A percentile compares a stretch with the other conserved stretches of the same genome.
Evolutionary conservation across 1,284 basidiomycete genomes (phyloP).

Genomic region (Ganoderma lingzhi): DNA sequence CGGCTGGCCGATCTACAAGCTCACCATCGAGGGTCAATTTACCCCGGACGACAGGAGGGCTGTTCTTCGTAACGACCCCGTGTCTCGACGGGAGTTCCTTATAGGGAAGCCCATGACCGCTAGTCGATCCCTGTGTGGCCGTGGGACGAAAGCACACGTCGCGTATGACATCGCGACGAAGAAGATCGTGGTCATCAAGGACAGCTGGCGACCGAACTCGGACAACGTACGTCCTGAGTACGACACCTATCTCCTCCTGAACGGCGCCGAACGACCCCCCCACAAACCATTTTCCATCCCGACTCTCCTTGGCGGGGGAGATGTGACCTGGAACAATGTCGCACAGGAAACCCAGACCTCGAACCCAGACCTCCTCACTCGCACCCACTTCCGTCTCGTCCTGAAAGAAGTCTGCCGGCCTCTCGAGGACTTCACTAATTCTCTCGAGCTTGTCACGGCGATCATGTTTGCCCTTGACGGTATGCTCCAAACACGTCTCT

Average conservation of each 20-base stretch:
- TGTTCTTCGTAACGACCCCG: background rate
- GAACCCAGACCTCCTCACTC: no score
- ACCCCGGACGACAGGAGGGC: background rate
- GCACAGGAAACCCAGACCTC: no score
- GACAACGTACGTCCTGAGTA: background rate
- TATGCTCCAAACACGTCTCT: no score
- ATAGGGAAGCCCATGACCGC: background rate
- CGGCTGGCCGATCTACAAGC: background rate
- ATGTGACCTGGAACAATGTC: background rate
- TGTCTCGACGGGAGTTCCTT: background rate
- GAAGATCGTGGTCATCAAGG: slow-evolving; percentile 9
- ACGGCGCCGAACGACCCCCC: background rate
- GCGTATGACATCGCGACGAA: background rate
- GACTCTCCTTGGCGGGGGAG: background rate
- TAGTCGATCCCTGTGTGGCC: background rate
- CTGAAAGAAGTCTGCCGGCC: no score
- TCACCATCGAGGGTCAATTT: background rate
- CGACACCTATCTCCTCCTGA: background rate
- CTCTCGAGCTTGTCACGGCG: no score
- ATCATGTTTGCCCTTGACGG: no score
- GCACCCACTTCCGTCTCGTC: no score
- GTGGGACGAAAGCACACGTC: background rate
- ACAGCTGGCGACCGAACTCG: slow-evolving; percentile 1
- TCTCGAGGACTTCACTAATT: no score
- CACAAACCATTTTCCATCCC: background rate